Base-by-base conservation (phyloP, 139 green algal genomes). In the Chlamydomonas schloesseri region DNA sequence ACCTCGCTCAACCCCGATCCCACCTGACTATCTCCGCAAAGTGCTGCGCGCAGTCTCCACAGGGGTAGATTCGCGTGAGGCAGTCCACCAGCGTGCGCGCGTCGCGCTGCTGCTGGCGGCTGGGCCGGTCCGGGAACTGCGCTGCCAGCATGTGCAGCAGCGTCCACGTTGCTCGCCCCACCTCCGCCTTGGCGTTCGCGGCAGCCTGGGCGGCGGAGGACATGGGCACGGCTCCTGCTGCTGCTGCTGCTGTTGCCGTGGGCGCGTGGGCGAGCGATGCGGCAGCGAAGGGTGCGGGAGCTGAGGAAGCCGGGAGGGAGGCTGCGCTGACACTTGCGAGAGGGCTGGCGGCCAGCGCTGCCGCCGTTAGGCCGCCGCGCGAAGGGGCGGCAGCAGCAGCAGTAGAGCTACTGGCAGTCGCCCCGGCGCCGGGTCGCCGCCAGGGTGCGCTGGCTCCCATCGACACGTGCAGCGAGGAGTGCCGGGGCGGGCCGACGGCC, bases 111-210 rank as follows among this genome's bases (percentile, higher is more conserved):
- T 99, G 97, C 88, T 94, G 90, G 3, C 92, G 92, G 2, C 90
- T 97, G 21, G 97, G 97, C 0, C 90, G 78, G 21, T 98, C 93
- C 5, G 97, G 97, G 73, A 95, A 98, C 90, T 92, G 89, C 8
- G 97, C 97, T 36, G 97, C 97, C 23, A 99, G 88, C 55, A 94
- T 97, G 89, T 99, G 97, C 88, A 99, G 93, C 33, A 99, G 89
- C 26, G 91, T 96, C 97, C 97, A 99, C 2, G 97, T 99, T 23
- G 94, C 91, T 0, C 96, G 87, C 11, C 97, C 97, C 31, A 99
- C 85, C 71, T 97, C 95, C 62, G 97, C 95, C 36, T 93, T 95
- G 20, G 53, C 69, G 3, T 46, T 36, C 2, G 69, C 81, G 6
- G 81, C 69, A 0, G 81, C 29, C 13, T 33, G 28, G 5, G 64